A percentile compares a stretch with the other conserved stretches of the same genome.
Evolutionary conservation across 108 stramenopile species (phyloP).

Genomic region (Cyclotella distinguenda): DNA sequence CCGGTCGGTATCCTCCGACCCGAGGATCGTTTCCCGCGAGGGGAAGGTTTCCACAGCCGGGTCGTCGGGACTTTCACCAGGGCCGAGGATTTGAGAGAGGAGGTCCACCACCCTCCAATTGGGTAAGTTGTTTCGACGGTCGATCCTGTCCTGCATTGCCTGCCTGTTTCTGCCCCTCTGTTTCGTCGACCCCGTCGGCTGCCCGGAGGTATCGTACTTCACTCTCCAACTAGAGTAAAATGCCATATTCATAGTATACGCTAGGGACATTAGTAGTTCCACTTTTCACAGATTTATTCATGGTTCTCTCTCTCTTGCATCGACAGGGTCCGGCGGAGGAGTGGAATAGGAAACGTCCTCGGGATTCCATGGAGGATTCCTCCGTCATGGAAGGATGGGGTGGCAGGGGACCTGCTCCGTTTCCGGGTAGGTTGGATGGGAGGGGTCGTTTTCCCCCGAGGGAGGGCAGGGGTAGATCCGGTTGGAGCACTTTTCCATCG

Average conservation of each 20-base stretch:
- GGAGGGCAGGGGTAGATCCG: conserved; percentile 12
- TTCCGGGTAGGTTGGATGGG: neutral
- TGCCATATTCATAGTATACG: neutral
- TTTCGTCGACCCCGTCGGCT: too few species aligned
- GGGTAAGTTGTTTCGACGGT: neutral
- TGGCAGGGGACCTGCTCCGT: conserved; percentile 6
- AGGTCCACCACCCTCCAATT: conserved; percentile 5
- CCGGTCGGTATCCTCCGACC: conserved; percentile 10
- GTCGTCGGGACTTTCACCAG: too few species aligned
- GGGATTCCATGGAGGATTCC: conserved; percentile 5
- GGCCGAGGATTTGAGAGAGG: conserved; percentile 18
- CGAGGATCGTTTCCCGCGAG: conserved; percentile 3
- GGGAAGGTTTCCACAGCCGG: neutral
- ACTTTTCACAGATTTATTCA: neutral
- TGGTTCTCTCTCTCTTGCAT: neutral
- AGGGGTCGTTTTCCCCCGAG: conserved; percentile 7
- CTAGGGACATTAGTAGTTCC: neutral
- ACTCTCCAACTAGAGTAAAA: too few species aligned
- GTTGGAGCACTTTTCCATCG: conserved; percentile 4
- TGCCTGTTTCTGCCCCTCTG: too few species aligned
- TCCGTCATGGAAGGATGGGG: conserved; percentile 4
- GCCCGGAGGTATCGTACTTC: too few species aligned
- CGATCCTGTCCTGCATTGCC: too few species aligned
- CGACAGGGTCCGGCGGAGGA: conserved; percentile 17
- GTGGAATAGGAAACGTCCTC: conserved; percentile 47